Base-by-base conservation (phyloP, 805 yeast species). In the Sugiyamaella floridensis region DNA sequence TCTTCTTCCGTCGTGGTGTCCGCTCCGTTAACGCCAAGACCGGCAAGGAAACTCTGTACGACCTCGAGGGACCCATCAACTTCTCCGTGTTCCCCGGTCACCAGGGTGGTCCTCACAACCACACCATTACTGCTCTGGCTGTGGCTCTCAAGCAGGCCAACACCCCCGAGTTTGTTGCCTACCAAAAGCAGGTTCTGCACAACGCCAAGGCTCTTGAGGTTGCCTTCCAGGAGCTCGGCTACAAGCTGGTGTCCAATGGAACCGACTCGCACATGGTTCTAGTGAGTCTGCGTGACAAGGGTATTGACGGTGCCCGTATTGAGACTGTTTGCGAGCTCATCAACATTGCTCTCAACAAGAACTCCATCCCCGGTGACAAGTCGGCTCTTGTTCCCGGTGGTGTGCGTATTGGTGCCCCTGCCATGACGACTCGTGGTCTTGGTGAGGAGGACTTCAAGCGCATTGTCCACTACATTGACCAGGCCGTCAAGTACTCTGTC, bases 81-180 rank as follows among this genome's bases (percentile, higher is more conserved):
- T 93, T 93, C 73, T 89, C 97, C 9, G 99, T 93, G 51, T 93
- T 93, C 92, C 99, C 99, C 66, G 99, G 96, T 62, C 99, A 93
- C 75, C 99, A 93, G 78, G 99, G 99, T 78, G 99, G 99, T 70
- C 99, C 99, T 65, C 98, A 93, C 76, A 93, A 93, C 79, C 99
- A 93, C 76, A 93, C 99, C 61, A 93, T 93, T 69, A 85, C 97
- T 62, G 99, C 98, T 37, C 76, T 93, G 65, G 97, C 98, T 15
- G 93, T 90, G 59, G 98, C 99, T 49, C 81, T 93, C 70, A 89
- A 89, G 71, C 99, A 93, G 77, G 95, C 96, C 56, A 78, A 81
- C 59, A 76, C 88, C 49, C 95, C 95, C 55, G 97, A 90, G 72
- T 93, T 85, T 76, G 86, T 81, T 71, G 86, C 81, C 67, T 92